Evolutionary conservation across 257 asterid genomes (phyloP).

Genomic region (Handroanthus guayacan): DNA sequence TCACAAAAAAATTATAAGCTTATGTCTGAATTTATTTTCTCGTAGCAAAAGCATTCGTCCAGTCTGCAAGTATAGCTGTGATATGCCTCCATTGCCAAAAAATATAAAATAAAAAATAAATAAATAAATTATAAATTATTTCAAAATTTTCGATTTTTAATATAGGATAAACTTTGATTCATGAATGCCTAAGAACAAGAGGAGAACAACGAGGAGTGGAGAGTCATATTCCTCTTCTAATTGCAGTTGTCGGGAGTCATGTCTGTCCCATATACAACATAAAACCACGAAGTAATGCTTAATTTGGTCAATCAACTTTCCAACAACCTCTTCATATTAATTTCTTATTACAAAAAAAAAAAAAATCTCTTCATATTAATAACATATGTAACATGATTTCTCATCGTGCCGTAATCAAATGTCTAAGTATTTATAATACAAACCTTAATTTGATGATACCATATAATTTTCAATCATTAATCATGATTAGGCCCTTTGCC

Average conservation of each 20-base stretch:
- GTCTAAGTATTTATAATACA: neutral
- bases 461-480: too few species aligned
- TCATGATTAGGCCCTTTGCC: neutral
- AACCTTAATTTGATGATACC: neutral
- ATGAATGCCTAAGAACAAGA: neutral
- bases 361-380: too few species aligned
- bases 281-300: neutral
- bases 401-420: conserved; percentile 10
- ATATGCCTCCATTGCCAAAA: too few species aligned
- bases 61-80: too few species aligned
- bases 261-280: neutral
- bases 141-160: too few species aligned
- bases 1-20: too few species aligned
- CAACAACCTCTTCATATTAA: neutral
- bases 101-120: too few species aligned
- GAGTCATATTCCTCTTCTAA: conserved; percentile 21
- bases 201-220: conserved; percentile 33
- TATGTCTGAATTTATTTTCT: too few species aligned
- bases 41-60: too few species aligned
- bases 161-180: neutral
- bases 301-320: neutral
- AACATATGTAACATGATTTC: conserved; percentile 6
- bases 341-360: too few species aligned
- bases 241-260: conserved; percentile 19
- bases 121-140: too few species aligned